Evolutionary conservation across 495 filamentous ascomycete genomes (phyloP).

Genomic region (Aspergillus heteromorphus): DNA sequence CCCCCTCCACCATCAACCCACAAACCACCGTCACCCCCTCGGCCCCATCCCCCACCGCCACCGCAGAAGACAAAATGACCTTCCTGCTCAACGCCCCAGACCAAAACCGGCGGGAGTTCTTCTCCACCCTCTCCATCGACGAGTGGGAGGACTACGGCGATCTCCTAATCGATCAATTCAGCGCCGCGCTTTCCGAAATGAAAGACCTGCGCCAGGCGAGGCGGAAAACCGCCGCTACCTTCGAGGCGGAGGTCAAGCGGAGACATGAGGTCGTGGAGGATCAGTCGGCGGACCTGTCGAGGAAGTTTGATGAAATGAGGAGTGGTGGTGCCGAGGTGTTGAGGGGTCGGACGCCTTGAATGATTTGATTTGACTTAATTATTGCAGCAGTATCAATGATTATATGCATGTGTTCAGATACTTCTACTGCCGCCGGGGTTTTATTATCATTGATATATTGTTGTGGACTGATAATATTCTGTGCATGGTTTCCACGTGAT

Average conservation of each 20-base stretch:
- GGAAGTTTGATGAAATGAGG: slow-evolving; percentile 40
- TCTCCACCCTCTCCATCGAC: slow-evolving; percentile 55
- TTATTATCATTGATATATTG: no score
- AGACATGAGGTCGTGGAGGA: slow-evolving; percentile 40
- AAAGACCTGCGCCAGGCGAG: slow-evolving; percentile 60
- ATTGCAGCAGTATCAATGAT: no score
- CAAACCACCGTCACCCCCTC: no score
- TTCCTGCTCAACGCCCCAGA: slow-evolving; percentile 25
- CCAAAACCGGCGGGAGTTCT: slow-evolving; percentile 54
- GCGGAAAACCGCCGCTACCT: slow-evolving; percentile 56
- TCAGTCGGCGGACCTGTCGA: slow-evolving; percentile 32
- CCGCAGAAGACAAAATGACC: slow-evolving; percentile 24
- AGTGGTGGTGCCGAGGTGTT: slow-evolving; percentile 38
- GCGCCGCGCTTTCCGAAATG: slow-evolving; percentile 55
- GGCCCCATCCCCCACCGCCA: background rate
- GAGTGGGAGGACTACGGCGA: slow-evolving; percentile 86
- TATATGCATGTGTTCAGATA: background rate
- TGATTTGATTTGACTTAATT: no score
- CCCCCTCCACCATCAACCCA: slow-evolving; percentile 10
- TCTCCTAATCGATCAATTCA: slow-evolving; percentile 67
- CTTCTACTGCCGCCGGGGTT: no score
- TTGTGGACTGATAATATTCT: background rate
- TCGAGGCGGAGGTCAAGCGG: slow-evolving; percentile 62
- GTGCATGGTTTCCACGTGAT: background rate
- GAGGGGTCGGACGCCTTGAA: slow-evolving; percentile 27